Evolutionary conservation across 73 alveolate genomes (phyloP).

Genomic region (Tetrahymena borealis): DNA sequence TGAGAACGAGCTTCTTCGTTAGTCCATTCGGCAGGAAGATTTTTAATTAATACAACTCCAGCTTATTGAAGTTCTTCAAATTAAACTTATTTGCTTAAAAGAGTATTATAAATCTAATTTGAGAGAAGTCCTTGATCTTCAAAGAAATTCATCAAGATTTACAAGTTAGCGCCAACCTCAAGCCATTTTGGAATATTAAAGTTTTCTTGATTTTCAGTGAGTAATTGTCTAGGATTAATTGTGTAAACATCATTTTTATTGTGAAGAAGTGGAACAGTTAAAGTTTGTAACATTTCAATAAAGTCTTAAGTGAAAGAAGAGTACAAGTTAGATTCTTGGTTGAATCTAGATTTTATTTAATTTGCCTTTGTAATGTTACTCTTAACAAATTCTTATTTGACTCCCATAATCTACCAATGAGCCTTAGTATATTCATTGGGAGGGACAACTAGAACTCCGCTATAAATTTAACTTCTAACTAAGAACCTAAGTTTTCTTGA

Average conservation of each 20-base stretch:
- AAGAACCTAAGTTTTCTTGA: conserved; percentile 6
- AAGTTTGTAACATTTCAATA: background rate
- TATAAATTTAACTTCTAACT: background rate
- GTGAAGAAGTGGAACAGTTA: background rate
- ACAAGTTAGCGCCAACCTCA: background rate
- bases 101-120: background rate
- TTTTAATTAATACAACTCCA: background rate
- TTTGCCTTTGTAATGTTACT: background rate
- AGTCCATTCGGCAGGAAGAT: background rate
- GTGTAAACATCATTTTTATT: background rate
- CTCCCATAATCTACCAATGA: conserved; percentile 18
- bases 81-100: background rate
- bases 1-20: background rate
- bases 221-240: background rate
- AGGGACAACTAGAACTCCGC: background rate
- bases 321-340: background rate
- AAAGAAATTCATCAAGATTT: background rate
- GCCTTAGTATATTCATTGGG: background rate
- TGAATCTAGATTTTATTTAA: background rate
- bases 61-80: background rate
- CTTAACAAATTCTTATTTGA: background rate
- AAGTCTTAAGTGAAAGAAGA: background rate
- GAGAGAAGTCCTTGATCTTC: background rate
- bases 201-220: background rate
- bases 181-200: background rate